Percentiles rank a stretch among this genome's conserved stretches.
phyloP scores from a whole-genome alignment of 2,329 filamentous ascomycete species.

The Trichoderma gracile region DNA sequence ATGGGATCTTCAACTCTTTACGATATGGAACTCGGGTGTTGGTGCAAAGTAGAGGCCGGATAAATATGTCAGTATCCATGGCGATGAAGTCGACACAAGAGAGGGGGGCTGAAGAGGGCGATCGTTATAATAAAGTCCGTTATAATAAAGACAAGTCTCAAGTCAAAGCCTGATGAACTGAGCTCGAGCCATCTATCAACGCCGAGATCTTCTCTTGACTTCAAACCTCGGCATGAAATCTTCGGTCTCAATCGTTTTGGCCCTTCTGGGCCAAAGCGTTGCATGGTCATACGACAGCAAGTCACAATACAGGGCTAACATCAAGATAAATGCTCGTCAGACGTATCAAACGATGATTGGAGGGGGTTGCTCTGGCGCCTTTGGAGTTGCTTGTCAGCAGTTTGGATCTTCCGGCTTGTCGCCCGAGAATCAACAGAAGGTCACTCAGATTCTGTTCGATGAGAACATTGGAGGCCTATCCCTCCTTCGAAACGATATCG shows the following conservation, averaged over 20 bases:
- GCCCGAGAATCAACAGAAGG: slow-evolving; percentile 10
- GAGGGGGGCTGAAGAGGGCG: too few relatives aligned
- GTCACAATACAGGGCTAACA: not conserved
- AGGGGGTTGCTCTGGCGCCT: slow-evolving; percentile 15
- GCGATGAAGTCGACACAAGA: not conserved
- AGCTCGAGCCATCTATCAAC: not conserved
- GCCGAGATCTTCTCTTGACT: not conserved
- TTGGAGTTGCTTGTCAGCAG: slow-evolving; percentile 16
- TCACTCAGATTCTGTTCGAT: slow-evolving; percentile 18
- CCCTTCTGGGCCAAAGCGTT: not conserved
- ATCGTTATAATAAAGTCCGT: too few relatives aligned
- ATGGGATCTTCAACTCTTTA: not conserved
- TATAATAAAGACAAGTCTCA: not conserved
- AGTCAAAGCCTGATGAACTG: not conserved
- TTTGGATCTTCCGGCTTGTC: slow-evolving; percentile 11
- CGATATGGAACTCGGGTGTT: not conserved
- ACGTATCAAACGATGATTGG: slow-evolving; percentile 21
- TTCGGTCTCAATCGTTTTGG: not conserved
- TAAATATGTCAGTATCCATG: slow-evolving; percentile 5
- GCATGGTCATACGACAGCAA: slow-evolving; percentile 11
- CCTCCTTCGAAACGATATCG: slow-evolving; percentile 17
- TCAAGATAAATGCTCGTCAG: slow-evolving; percentile 9
- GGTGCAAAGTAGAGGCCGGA: slow-evolving; percentile 3
- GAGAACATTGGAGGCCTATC: slow-evolving; percentile 19
- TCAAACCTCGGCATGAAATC: not conserved